These are phyloP conservation scores for Fusarium penzigii DNA, from an alignment of 2,329 filamentous ascomycete species.

Conservation along the genomic window DNA sequence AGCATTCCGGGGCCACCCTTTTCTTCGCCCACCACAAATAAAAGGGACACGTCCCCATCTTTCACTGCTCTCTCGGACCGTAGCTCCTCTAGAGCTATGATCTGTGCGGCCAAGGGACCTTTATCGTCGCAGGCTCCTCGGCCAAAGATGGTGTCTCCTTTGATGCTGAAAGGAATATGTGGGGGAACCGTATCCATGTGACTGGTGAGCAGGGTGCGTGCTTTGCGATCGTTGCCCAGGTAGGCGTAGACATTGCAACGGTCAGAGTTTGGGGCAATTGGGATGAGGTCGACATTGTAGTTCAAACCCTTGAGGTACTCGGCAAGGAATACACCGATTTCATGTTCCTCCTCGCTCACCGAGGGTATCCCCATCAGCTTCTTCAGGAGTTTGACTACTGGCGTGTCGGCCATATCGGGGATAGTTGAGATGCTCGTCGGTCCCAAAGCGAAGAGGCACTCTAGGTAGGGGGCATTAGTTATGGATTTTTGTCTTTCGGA, in stretches of 20 bases:
- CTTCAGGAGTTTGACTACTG: neutral
- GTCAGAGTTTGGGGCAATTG: neutral
- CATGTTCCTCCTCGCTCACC: neutral
- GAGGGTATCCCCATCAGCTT: neutral
- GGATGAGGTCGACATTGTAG: neutral
- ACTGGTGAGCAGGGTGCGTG: neutral
- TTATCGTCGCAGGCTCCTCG: slow-evolving; percentile 70
- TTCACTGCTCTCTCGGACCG: slow-evolving; percentile 6
- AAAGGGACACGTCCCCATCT: slow-evolving; percentile 45
- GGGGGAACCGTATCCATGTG: slow-evolving; percentile 71
- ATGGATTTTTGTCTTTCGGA: too few relatives aligned
- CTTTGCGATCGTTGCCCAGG: neutral
- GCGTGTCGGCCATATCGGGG: neutral
- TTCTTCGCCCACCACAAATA: slow-evolving; percentile 67
- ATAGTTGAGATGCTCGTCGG: too few relatives aligned
- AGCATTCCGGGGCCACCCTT: slow-evolving; percentile 67
- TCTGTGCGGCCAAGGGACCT: slow-evolving; percentile 66
- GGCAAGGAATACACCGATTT: neutral
- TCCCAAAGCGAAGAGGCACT: too few relatives aligned
- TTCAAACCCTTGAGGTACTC: neutral
- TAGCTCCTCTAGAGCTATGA: slow-evolving; percentile 50
- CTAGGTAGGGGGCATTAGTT: too few relatives aligned
- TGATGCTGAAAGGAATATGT: slow-evolving; percentile 62
- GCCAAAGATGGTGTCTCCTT: slow-evolving; percentile 49
- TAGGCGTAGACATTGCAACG: neutral